phyloP scores from a whole-genome alignment of 2,329 filamentous ascomycete species.

The Cordyceps sp. region DNA sequence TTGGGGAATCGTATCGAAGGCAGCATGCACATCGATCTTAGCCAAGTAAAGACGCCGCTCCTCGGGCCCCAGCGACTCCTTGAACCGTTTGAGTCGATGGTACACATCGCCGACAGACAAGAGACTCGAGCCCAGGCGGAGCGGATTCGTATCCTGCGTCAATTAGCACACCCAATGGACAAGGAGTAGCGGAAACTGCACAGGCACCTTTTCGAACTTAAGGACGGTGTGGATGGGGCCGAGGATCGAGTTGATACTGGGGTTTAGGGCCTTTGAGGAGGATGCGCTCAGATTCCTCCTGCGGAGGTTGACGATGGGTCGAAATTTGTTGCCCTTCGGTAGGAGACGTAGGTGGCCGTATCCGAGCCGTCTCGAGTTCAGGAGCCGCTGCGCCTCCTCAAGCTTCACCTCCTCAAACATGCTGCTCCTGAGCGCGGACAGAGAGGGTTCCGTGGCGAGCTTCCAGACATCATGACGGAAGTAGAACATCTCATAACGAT shows the following conservation, averaged over 20 bases:
- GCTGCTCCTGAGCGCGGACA: slow-evolving; percentile 45
- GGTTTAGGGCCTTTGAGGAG: slow-evolving; percentile 46
- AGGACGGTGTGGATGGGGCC: slow-evolving; percentile 61
- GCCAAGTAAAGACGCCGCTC: slow-evolving; percentile 55
- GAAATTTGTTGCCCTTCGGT: slow-evolving; percentile 60
- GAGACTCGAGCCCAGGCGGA: slow-evolving; percentile 58
- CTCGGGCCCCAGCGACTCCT: slow-evolving; percentile 24
- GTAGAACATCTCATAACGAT: slow-evolving; percentile 74
- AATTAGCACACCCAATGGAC: background rate
- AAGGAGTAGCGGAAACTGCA: background rate
- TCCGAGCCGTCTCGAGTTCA: slow-evolving; percentile 50
- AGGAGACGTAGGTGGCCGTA: slow-evolving; percentile 67
- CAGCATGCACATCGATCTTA: slow-evolving; percentile 81
- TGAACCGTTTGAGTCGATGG: slow-evolving; percentile 53
- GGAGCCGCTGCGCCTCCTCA: slow-evolving; percentile 34
- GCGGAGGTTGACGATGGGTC: slow-evolving; percentile 77
- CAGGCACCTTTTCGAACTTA: slow-evolving; percentile 55
- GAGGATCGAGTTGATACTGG: slow-evolving; percentile 34
- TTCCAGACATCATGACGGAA: slow-evolving; percentile 92
- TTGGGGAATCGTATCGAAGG: slow-evolving; percentile 93
- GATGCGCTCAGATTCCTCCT: slow-evolving; percentile 36
- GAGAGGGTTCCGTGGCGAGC: slow-evolving; percentile 53
- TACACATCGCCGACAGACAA: slow-evolving; percentile 75
- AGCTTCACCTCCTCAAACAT: slow-evolving; percentile 68
- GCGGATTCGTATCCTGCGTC: slow-evolving; percentile 26